Base-by-base conservation (phyloP, 2,329 filamentous ascomycete genomes). In the Cyanodermella asteris region DNA sequence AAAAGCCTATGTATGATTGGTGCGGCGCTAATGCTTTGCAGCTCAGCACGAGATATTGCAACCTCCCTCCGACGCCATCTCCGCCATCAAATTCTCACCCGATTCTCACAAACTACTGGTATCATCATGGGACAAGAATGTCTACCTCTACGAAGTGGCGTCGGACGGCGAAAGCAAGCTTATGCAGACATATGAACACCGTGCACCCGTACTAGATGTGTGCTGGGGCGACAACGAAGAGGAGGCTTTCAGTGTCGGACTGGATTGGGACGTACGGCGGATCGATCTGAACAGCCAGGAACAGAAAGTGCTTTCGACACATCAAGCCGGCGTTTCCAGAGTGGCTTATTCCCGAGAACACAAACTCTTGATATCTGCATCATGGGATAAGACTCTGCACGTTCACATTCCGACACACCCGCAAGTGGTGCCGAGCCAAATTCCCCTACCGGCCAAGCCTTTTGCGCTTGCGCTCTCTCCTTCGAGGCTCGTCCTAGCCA, bases 321-420 rank as follows among this genome's bases (percentile, higher is more conserved):
- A 97, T 51, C 52, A 61, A 22, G 68, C 72, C 5, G 72, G 78
- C 27, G 87, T 82, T 28, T 77, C 81, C 43, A 73, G 69, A 34
- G 69, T 97, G 27, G 72, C 77, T 32, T 94, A 81, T 55, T 81
- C 72, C 48, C 58, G 60, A 32, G 59, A 74, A 33, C 69, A 82
- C 44, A 67, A 67, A 24, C 57, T 93, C 33, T 63, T 97, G 29
- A 60, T 94, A 36, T 91, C 81, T 28, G 76, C 77, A 26, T 90
- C 82, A 5, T 97, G 87, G 87, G 84, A 97, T 49, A 70, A 64
- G 32, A 91, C 77, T 5, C 60, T 97, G 22, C 81, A 91, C 46
- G 61, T 93, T 29, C 78, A 91, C 55, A 62, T 73, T 40, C 56
- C 72, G 23, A 53, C 44, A 45, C 38, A 51, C 51, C 41, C 55